phyloP scores from a whole-genome alignment of 805 yeast species.

The Debaryomyces hansenii region DNA sequence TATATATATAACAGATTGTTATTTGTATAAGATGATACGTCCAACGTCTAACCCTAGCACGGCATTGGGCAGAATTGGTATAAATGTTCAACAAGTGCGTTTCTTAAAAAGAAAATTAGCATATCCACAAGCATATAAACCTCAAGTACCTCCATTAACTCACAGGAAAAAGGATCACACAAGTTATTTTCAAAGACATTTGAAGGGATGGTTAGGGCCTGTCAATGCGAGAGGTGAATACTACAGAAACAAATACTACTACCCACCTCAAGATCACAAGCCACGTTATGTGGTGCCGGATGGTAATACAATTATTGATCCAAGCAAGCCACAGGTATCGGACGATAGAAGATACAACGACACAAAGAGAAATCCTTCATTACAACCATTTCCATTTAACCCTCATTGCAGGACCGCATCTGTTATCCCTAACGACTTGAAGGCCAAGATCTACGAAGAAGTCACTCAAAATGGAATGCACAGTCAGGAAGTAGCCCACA shows the following conservation, averaged over 20 bases:
- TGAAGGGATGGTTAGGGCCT: constrained; percentile 81
- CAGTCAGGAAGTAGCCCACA: constrained; percentile 72
- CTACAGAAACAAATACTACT: constrained; percentile 69
- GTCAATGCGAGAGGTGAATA: constrained; percentile 82
- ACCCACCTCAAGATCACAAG: constrained; percentile 62
- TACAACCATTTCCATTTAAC: constrained; percentile 85
- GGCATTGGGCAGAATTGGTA: constrained; percentile 4
- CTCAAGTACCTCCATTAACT: constrained; percentile 29
- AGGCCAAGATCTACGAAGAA: constrained; percentile 58
- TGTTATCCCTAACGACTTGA: constrained; percentile 58
- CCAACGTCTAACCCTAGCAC: constrained; percentile 1
- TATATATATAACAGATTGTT: not conserved
- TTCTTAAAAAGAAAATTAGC: constrained; percentile 29
- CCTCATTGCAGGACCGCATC: constrained; percentile 65
- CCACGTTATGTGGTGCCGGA: constrained; percentile 73
- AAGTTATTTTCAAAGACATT: constrained; percentile 58
- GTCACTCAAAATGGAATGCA: constrained; percentile 52
- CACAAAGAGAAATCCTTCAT: constrained; percentile 25
- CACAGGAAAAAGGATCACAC: constrained; percentile 41
- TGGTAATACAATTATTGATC: constrained; percentile 34
- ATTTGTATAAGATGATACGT: constrained; percentile 1
- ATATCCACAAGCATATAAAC: constrained; percentile 32
- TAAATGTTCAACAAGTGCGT: constrained; percentile 19
- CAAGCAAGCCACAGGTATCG: constrained; percentile 4
- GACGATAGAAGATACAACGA: constrained; percentile 13